These are phyloP conservation scores for Ambrosia trifida DNA, from an alignment of 129 eudicot species.

Conservation along the genomic window DNA sequence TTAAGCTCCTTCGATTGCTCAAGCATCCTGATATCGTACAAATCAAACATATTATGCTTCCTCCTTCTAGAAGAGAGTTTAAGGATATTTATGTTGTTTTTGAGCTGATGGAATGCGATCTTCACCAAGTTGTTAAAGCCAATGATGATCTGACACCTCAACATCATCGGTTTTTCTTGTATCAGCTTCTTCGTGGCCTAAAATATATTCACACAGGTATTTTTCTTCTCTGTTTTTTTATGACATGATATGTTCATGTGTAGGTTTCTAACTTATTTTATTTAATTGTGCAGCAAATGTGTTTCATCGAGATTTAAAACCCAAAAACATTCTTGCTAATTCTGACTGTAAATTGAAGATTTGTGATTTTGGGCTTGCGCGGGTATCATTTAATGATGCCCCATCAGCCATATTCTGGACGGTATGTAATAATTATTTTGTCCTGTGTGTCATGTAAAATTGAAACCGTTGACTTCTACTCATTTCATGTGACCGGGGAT, in stretches of 20 bases:
- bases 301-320: slow-evolving; percentile 74
- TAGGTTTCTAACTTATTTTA: not conserved
- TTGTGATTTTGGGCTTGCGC: slow-evolving; percentile 79
- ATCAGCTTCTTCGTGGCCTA: slow-evolving; percentile 84
- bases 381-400: slow-evolving; percentile 70
- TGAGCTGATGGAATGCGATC: slow-evolving; percentile 81
- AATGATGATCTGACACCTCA: slow-evolving; percentile 80
- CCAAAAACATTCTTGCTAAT: slow-evolving; percentile 71
- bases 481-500: not conserved
- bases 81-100: slow-evolving; percentile 70
- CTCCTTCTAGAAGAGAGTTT: slow-evolving; percentile 85
- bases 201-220: slow-evolving; percentile 76
- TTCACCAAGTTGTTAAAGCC: slow-evolving; percentile 80
- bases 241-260: not conserved
- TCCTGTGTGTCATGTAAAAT: not conserved
- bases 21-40: slow-evolving; percentile 83
- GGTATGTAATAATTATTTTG: slow-evolving; percentile 31
- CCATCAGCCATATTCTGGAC: slow-evolving; percentile 82
- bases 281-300: slow-evolving; percentile 54
- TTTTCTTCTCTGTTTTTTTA: not conserved
- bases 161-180: slow-evolving; percentile 75
- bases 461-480: slow-evolving; percentile 13
- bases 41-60: slow-evolving; percentile 84
- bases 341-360: slow-evolving; percentile 72
- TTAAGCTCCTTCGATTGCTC: slow-evolving; percentile 76